Evolutionary conservation across 331 rosid genomes (phyloP), one percentile per base, ranked within the genome.

Genomic region (Acacia pycnantha): DNA sequence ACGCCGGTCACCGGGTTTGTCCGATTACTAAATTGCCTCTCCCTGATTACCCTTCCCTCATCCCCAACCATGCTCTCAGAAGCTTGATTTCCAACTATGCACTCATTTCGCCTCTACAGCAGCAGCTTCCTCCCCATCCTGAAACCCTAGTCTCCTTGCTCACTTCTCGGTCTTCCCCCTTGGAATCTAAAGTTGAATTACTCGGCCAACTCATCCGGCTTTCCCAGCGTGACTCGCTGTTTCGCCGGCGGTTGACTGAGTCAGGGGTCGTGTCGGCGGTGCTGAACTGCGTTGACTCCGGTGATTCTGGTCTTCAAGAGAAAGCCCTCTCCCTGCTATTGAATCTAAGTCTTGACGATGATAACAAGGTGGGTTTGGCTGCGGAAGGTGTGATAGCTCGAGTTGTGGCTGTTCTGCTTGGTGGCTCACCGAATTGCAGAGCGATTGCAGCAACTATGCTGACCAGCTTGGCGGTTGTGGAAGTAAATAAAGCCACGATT

Each of bases 61-160:
- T 96, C 82, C 99, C 98, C 77, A 96, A 96, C 90, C 98, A 96
- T 77, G 94, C 97, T 10, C 98, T 96, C 46, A 79, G 99, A 19
- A 91, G 95, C 90, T 66, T 96, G 65, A 96, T 96, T 89, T 91
- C 97, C 77, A 88, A 77, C 51, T 93, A 37, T 59, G 76, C 90
- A 82, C 92, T 85, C 67, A 74, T 83, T 61, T 68, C 92, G 3
- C 82, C 85, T 16, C 75, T 75, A 18, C 81, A 68, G 58, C 79
- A 51, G 29, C 87, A 43, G 5, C 85, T 61, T 35, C 83, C 53
- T 67, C 81, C 79, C 2, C 83, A 86, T 54, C 92, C 97, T 18
- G 92, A 90, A 84, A 83, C 92, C 91, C 92, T 91, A 83, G 88
- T 96, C 82, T 82, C 89, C 68, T 65, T 89, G 19, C 92, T 96